Percentiles rank a stretch among this genome's conserved stretches.
Evolutionary conservation across 2,329 filamentous ascomycete genomes (phyloP).

Genomic region (Colletotrichum truncatum): DNA sequence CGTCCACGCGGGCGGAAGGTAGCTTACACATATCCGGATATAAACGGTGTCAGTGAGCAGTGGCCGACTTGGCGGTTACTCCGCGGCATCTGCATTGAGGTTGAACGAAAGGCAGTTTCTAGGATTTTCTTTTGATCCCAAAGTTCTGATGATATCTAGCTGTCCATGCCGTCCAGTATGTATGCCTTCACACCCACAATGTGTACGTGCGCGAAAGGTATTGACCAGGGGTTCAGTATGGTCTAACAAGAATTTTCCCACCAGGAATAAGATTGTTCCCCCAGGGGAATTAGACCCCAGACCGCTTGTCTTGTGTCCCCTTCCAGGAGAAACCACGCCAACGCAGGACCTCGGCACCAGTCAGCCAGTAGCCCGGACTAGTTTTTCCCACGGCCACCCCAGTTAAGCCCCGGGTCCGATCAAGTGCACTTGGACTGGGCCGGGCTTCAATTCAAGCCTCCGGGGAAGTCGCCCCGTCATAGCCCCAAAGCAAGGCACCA

Average conservation of each 20-base stretch:
- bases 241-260: not conserved
- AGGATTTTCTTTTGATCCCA: not conserved
- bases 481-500: constrained; percentile 20
- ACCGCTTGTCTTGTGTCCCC: constrained; percentile 1
- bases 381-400: not conserved
- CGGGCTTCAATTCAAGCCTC: not conserved
- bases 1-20: constrained; percentile 22
- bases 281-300: not conserved
- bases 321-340: constrained; percentile 2
- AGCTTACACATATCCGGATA: not conserved
- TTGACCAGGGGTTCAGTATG: not conserved
- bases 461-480: constrained; percentile 9
- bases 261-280: constrained; percentile 14
- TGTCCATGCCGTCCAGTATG: not conserved
- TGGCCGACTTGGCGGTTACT: not conserved
- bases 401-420: constrained; percentile 17
- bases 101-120: not conserved
- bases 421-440: constrained; percentile 19
- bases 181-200: not conserved
- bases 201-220: not conserved
- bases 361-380: not conserved
- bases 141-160: not conserved
- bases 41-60: not conserved
- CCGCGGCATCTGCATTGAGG: not conserved
- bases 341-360: constrained; percentile 22